Conservation (phyloP, 495 filamentous ascomycete species). For the Haplographium delicatum region DNA sequence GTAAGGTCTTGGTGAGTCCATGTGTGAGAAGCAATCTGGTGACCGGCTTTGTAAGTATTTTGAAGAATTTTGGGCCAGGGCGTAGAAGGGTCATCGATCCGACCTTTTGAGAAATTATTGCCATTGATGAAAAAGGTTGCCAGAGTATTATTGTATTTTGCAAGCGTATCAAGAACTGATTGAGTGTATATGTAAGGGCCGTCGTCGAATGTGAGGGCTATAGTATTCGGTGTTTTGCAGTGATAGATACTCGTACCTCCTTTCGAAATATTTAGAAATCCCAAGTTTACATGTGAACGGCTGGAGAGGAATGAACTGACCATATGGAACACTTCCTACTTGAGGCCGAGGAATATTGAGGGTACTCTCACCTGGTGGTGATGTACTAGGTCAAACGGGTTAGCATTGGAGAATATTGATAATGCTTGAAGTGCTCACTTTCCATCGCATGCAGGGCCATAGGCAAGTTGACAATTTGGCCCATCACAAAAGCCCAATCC, state of each 20-base stretch:
- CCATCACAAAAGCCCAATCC: conserved; percentile 52
- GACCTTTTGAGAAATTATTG: conserved; percentile 4
- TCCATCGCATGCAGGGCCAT: conserved; percentile 59
- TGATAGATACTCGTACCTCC: conserved; percentile 49
- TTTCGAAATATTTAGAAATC: conserved; percentile 24
- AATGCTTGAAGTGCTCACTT: conserved; percentile 40
- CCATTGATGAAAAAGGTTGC: conserved; percentile 64
- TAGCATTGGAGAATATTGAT: background rate
- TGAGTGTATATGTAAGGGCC: conserved; percentile 58
- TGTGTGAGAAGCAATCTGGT: conserved; percentile 78
- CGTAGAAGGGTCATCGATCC: conserved; percentile 5
- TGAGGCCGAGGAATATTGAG: conserved; percentile 50
- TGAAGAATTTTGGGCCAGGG: conserved; percentile 22
- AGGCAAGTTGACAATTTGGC: conserved; percentile 65
- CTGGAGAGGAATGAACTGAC: conserved; percentile 10
- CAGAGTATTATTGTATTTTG: conserved; percentile 45
- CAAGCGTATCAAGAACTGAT: conserved; percentile 56
- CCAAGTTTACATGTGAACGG: background rate
- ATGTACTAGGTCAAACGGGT: background rate
- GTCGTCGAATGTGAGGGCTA: conserved; percentile 69
- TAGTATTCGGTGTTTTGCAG: conserved; percentile 37
- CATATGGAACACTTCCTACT: conserved; percentile 54
- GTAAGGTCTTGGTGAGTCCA: conserved; percentile 75
- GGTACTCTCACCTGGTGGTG: conserved; percentile 53
- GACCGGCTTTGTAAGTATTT: conserved; percentile 60